phyloP scores from a whole-genome alignment of 2,329 filamentous ascomycete species.

The Xylariaceae sp. region DNA sequence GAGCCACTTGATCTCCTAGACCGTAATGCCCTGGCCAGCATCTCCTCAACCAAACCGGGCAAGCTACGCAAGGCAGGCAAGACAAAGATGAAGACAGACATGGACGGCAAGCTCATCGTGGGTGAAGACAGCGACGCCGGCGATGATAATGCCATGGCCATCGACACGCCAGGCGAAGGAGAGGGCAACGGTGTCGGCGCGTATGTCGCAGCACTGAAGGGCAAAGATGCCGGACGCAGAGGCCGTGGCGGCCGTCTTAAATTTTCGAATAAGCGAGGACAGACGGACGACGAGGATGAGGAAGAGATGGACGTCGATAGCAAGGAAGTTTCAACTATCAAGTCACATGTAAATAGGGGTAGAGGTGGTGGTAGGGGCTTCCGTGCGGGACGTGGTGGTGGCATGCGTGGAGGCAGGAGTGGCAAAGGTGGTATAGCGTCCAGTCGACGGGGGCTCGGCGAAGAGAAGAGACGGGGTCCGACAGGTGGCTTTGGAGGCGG shows the following conservation, averaged over 20 bases:
- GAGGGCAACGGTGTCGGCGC: slow-evolving; percentile 67
- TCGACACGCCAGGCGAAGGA: slow-evolving; percentile 57
- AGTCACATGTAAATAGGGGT: slow-evolving; percentile 51
- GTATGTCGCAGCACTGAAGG: slow-evolving; percentile 72
- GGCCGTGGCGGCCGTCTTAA: slow-evolving; percentile 72
- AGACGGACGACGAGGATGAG: slow-evolving; percentile 55
- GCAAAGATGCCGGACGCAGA: slow-evolving; percentile 68
- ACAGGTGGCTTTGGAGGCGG: slow-evolving; percentile 41
- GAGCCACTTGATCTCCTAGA: slow-evolving; percentile 95
- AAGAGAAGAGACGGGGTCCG: slow-evolving; percentile 54
- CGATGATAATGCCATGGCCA: slow-evolving; percentile 63
- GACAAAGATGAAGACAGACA: slow-evolving; percentile 71
- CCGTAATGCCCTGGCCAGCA: slow-evolving; percentile 85
- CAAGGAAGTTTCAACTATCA: slow-evolving; percentile 55
- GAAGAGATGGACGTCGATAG: slow-evolving; percentile 61
- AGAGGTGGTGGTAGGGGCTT: slow-evolving; percentile 34
- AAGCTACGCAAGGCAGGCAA: slow-evolving; percentile 61
- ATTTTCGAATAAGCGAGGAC: slow-evolving; percentile 68
- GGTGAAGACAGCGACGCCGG: slow-evolving; percentile 59
- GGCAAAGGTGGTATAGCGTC: slow-evolving; percentile 48
- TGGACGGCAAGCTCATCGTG: slow-evolving; percentile 82
- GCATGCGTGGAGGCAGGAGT: slow-evolving; percentile 40
- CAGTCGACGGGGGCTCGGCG: slow-evolving; percentile 58
- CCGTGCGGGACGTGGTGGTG: slow-evolving; percentile 34
- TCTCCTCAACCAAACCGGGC: slow-evolving; percentile 85